Base-by-base conservation (phyloP, 1,139 yeast genomes). In the Pneumocystis murina region DNA sequence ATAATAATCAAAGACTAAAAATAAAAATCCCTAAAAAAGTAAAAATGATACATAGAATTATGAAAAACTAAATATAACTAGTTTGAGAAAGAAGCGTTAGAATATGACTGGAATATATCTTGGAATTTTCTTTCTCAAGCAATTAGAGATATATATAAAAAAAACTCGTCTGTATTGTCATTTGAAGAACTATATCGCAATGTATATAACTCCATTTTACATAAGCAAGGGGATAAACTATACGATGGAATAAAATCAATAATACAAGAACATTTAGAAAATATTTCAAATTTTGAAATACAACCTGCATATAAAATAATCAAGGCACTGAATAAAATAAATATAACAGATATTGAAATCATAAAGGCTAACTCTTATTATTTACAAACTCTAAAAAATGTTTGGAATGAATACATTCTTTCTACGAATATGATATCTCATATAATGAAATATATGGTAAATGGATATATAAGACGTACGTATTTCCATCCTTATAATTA, bases 161-260 rank as follows among this genome's bases (percentile, higher is more conserved):
- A 86, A 69, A 84, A 87, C 71, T 91, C 90, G 12, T 83, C 89
- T 3, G 80, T 82, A 66, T 77, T 91, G 40, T 87, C 95, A 0
- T 92, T 88, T 72, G 96, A 90, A 69, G 88, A 85, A 68, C 79
- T 92, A 1, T 92, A 92, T 72, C 77, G 96, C 62, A 83, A 85
- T 54, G 89, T 95, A 0, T 92, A 92, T 71, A 83, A 84, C 28
- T 73, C 90, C 58, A 97, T 90, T 2, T 74, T 89, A 60, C 80
- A 87, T 66, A 90, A 88, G 69, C 81, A 80, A 69, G 95, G 95
- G 2, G 82, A 80, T 57, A 79, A 79, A 68, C 76, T 92, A 1
- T 89, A 91, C 70, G 85, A 82, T 5, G 80, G 83, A 61, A 85
- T 89, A 16, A 75, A 80, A 43, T 74, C 70, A 5, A 76, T 83